Base-by-base conservation (phyloP, 106 monocot genomes). In the Dioscorea dumetorum region DNA sequence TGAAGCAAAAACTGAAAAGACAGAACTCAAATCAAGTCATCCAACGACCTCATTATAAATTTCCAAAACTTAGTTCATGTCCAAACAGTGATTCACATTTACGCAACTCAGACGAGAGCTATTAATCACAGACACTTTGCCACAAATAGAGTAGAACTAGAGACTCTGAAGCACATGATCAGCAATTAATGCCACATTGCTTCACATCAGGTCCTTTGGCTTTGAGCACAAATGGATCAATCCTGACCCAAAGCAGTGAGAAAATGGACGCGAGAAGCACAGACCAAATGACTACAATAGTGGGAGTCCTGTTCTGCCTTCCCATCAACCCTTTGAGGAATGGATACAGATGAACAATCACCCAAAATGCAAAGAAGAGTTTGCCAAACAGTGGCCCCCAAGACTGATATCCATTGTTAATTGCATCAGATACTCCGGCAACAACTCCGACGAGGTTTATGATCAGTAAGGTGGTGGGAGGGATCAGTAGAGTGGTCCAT, bases 311-410 rank as follows among this genome's bases (percentile, higher is more conserved):
- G 59, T 89, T 93, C 81, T 93, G 93, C 50, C 88, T 73, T 13
- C 93, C 93, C 86, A 93, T 83, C 32, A 93, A 84, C 35, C 93
- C 88, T 79, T 93, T 93, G 58, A 93, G 88, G 83, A 93, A 93
- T 4, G 93, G 93, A 68, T 93, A 93, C 22, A 93, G 86, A 63
- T 93, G 93, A 34, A 89, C 83, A 62, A 93, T 89, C 48, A 93
- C 93, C 93, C 93, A 93, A 68, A 93, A 88, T 33, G 93, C 71
- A 72, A 89, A 93, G 76, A 93, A 93, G 15, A 93, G 70, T 79
- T 86, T 88, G 22, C 93, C 93, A 50, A 93, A 93, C 34, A 93
- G 78, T 16, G 88, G 92, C 1, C 92, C 92, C 88, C 92, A 88
- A 8, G 88, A 83, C 51, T 88, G 78, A 61, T 85, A 88, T 7